Evolutionary conservation across 495 filamentous ascomycete species (phyloP).

Genomic region (Tetracladium setigerum): DNA sequence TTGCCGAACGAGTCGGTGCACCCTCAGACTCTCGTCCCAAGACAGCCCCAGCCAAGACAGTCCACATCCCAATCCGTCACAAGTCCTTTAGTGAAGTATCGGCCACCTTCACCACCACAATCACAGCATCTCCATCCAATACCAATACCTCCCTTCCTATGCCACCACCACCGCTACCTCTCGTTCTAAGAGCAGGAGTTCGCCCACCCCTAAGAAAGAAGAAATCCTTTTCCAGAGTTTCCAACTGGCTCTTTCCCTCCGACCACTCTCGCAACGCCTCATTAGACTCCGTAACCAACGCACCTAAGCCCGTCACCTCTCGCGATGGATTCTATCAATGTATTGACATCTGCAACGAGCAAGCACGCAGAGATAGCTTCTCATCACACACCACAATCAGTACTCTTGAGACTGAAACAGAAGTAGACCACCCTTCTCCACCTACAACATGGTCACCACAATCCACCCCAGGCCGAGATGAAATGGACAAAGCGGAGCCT

Average conservation of each 20-base stretch:
- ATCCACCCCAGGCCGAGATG: constrained; percentile 21
- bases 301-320: constrained; percentile 35
- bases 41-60: constrained; percentile 16
- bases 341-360: constrained; percentile 26
- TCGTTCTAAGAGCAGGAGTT: constrained; percentile 37
- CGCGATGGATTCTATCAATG: constrained; percentile 47
- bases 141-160: constrained; percentile 1
- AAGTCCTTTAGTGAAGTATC: constrained; percentile 18
- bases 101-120: constrained; percentile 6
- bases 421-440: constrained; percentile 30
- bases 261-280: constrained; percentile 29
- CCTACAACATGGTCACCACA: constrained; percentile 35
- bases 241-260: constrained; percentile 42
- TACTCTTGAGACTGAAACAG: constrained; percentile 31
- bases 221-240: constrained; percentile 49
- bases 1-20: constrained; percentile 7
- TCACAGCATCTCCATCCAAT: constrained; percentile 6
- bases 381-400: constrained; percentile 32
- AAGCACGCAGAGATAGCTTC: constrained; percentile 22
- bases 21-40: constrained; percentile 10
- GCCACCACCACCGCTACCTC: constrained; percentile 44
- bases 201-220: constrained; percentile 37
- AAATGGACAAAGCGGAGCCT: constrained; percentile 27
- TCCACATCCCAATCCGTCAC: constrained; percentile 17
- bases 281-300: constrained; percentile 39